Evolutionary conservation across 2,329 filamentous ascomycete species (phyloP), one percentile per base, ranked within the genome.

Genomic region (Alternaria conjuncta): DNA sequence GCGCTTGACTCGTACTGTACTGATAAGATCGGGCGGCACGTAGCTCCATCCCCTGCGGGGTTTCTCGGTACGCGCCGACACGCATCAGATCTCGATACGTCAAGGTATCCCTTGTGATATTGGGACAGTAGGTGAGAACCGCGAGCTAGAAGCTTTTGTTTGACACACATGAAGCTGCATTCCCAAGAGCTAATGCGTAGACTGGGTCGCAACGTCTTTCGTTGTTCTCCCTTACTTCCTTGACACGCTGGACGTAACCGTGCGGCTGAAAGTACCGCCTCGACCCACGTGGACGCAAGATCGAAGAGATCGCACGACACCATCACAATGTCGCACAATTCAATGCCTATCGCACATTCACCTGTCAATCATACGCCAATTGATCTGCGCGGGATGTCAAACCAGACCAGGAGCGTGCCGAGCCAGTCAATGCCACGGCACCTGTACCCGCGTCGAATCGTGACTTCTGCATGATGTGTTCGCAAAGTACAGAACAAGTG

Each of bases 21-120:
- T 6, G 30, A 51, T 18, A 36, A 51, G 49, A 51, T 36, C 28
- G 1, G 49, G 28, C 8, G 18, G 49, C 28, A 4, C 23, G 23
- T 50, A 61, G 59, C 44, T 50, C 51, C 36, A 41, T 41, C 36
- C 12, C 11, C 28, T 59, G 60, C 47, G 49, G 60, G 60, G 25
- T 57, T 18, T 36, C 46, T 49, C 59, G 59, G 59, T 56, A 57
- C 59, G 59, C 59, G 32, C 54, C 59, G 59, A 21, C 46, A 51
- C 59, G 59, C 36, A 47, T 47, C 26, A 49, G 44, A 60, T 60
- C 58, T 18, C 44, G 36, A 23, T 10, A 41, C 46, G 9, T 23
- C 57, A 53, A 36, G 49, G 49, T 25, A 23, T 41, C 25, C 25
- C 41, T 44, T 49, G 51, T 56, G 23, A 20, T 30, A 11, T 41